Evolutionary conservation across 2,329 filamentous ascomycete genomes (phyloP), one percentile per base, ranked within the genome.

Genomic region (Alternaria viburni): DNA sequence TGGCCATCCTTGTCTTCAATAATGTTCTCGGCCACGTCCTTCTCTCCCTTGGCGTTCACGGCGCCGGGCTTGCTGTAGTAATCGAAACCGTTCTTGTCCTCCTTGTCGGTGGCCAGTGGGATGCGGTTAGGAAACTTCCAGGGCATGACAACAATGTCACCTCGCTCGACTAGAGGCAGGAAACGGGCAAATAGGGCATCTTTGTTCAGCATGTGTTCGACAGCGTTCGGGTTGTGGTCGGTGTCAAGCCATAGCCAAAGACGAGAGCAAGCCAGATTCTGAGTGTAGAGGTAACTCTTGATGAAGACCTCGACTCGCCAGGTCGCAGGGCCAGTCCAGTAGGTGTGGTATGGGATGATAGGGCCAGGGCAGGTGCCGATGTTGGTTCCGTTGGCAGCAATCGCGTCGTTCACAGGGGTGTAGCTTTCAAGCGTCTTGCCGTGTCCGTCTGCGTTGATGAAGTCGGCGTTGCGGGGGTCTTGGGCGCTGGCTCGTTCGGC

Each of bases 281-380:
- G 86, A 1, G 85, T 87, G 71, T 87, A 84, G 1, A 87, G 81
- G 69, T 87, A 86, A 58, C 83, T 83, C 77, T 87, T 87, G 77
- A 87, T 77, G 67, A 87, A 87, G 28, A 85, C 78, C 67, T 87
- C 86, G 45, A 87, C 83, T 46, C 86, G 79, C 86, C 86, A 87
- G 4, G 85, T 87, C 4, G 85, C 85, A 9, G 85, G 83, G 4
- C 86, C 86, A 8, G 85, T 86, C 86, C 86, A 87, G 80, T 87
- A 87, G 26, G 83, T 82, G 67, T 87, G 86, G 55, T 85, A 87
- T 5, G 85, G 85, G 28, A 86, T 81, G 65, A 87, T 85, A n/a
- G 85, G 85, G 2, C 86, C 86, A 45, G 84, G 80, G 65, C 86
- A 87, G 25, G 81, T 80, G n/a, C 85, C 85, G 41, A 83, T 79